Conservation (phyloP, 805 yeast genomes). For the Lipomyces orientalis region DNA sequence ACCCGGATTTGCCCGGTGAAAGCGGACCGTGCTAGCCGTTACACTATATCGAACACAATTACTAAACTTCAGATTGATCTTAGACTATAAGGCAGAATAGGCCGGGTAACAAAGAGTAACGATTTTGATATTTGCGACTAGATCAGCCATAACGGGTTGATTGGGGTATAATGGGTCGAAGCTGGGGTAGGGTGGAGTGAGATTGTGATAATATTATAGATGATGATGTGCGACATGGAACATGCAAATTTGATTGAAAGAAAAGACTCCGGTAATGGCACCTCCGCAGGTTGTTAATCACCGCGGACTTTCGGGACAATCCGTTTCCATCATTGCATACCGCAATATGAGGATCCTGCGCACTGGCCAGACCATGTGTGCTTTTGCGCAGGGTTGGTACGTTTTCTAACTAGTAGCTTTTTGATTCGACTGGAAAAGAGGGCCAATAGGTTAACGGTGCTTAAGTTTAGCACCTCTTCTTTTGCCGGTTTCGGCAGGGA, state of each 20-base stretch:
- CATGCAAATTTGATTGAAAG: no score
- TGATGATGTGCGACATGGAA: no score
- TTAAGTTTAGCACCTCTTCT: not conserved
- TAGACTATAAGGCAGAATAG: no score
- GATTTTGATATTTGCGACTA: no score
- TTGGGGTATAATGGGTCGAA: no score
- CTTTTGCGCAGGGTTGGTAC: not conserved
- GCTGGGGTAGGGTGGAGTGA: no score
- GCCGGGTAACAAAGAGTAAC: no score
- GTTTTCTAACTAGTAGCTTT: not conserved
- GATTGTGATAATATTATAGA: no score
- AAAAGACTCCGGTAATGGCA: no score
- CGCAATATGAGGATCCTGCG: not conserved
- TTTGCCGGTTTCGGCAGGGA: not conserved
- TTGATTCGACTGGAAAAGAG: not conserved
- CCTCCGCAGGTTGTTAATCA: not conserved
- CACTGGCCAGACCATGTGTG: not conserved
- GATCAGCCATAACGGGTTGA: no score
- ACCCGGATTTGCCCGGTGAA: constrained; percentile 69
- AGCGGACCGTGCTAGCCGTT: constrained; percentile 84
- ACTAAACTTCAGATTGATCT: not conserved
- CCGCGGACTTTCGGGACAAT: not conserved
- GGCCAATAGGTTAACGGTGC: not conserved
- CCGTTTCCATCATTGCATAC: not conserved
- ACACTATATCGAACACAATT: constrained; percentile 64